These are phyloP conservation scores for Elsinoe australis DNA, from an alignment of 2,329 filamentous ascomycete genomes.

Conservation along the genomic window DNA sequence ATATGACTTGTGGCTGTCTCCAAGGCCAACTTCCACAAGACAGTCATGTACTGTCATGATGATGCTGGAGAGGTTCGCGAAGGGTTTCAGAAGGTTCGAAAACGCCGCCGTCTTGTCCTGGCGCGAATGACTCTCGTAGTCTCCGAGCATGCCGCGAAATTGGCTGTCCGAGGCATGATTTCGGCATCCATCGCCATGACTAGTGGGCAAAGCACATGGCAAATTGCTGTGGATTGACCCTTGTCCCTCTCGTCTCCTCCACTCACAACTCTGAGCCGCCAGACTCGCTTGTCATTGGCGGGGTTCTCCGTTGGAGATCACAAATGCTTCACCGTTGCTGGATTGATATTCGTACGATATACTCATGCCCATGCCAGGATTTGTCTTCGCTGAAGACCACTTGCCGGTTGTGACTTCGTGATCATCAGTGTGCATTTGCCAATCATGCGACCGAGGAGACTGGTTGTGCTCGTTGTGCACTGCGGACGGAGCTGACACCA, in stretches of 20 bases:
- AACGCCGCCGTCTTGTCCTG: neutral
- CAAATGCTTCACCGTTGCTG: too few species aligned
- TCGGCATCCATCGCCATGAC: neutral
- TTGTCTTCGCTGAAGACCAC: too few species aligned
- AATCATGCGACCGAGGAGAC: too few species aligned
- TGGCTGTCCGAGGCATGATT: neutral
- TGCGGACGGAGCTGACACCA: too few species aligned
- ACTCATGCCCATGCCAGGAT: too few species aligned
- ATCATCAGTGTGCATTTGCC: too few species aligned
- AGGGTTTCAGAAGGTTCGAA: slow-evolving; percentile 16
- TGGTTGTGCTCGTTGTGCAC: too few species aligned
- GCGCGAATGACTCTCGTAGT: neutral
- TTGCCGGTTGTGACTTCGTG: too few species aligned
- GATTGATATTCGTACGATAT: too few species aligned
- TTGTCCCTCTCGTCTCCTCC: neutral
- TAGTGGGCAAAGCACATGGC: slow-evolving; percentile 10
- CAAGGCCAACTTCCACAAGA: neutral
- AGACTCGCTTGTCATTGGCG: neutral
- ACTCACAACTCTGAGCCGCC: neutral
- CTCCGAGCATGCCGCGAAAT: slow-evolving; percentile 7
- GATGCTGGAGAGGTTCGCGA: slow-evolving; percentile 3
- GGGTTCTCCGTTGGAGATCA: neutral
- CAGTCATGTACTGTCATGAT: slow-evolving; percentile 5
- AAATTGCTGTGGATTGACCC: slow-evolving; percentile 8
- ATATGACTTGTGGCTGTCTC: slow-evolving; percentile 4